These are phyloP conservation scores for Nakaseomyces delphensis DNA, from an alignment of 1,139 yeast genomes.

Conservation along the genomic window DNA sequence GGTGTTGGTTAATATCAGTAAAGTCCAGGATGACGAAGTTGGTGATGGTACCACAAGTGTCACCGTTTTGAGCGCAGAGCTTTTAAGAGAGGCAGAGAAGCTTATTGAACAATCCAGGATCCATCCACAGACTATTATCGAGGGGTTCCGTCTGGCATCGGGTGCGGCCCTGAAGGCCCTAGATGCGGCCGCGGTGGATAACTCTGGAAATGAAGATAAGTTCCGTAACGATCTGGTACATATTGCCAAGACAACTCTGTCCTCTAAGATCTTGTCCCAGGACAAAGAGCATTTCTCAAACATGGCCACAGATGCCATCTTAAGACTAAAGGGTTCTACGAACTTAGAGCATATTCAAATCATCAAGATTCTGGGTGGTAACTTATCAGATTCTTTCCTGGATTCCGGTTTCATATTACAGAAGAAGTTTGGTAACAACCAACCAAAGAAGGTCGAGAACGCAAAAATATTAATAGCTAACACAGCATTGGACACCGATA, in stretches of 20 bases:
- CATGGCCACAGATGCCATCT: conserved; percentile 88
- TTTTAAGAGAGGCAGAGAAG: conserved; percentile 90
- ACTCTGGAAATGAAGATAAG: conserved; percentile 49
- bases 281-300: conserved; percentile 84
- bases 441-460: conserved; percentile 75
- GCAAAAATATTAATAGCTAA: conserved; percentile 88
- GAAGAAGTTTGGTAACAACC: conserved; percentile 88
- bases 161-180: conserved; percentile 75
- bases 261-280: conserved; percentile 89
- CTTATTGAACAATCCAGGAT: conserved; percentile 79
- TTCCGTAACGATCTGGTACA: conserved; percentile 73
- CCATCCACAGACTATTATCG: conserved; percentile 96
- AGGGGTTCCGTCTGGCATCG: conserved; percentile 87
- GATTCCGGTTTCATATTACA: conserved; percentile 93
- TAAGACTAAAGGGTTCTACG: conserved; percentile 89
- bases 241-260: conserved; percentile 88
- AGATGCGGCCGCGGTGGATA: conserved; percentile 68
- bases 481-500: conserved; percentile 95
- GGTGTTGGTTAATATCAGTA: conserved; percentile 88
- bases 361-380: conserved; percentile 89
- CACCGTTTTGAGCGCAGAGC: conserved; percentile 84
- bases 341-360: conserved; percentile 90
- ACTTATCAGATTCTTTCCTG: conserved; percentile 79
- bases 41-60: conserved; percentile 99
- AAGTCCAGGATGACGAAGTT: conserved; percentile 97